Evolutionary conservation across 2,329 filamentous ascomycete species (phyloP).

Genomic region (Tricladium varicosporioides): DNA sequence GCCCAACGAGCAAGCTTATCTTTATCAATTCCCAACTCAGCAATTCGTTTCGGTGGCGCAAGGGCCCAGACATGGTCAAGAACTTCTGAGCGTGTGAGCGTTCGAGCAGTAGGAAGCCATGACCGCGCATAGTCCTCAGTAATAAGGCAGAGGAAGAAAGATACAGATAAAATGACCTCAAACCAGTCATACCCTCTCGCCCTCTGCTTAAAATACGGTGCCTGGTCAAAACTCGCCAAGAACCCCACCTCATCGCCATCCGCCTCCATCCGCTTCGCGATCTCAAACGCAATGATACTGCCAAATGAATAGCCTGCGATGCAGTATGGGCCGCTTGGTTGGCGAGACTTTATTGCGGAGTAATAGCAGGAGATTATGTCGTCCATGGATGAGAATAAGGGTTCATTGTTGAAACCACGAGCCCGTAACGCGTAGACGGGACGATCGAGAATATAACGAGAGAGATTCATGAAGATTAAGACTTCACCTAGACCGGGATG

Average conservation of each 20-base stretch:
- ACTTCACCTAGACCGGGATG: constrained; percentile 44
- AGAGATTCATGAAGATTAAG: constrained; percentile 41
- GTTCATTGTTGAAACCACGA: constrained; percentile 38
- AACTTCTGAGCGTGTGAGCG: constrained; percentile 18
- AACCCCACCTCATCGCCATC: constrained; percentile 41
- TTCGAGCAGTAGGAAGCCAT: constrained; percentile 37
- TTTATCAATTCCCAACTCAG: constrained; percentile 34
- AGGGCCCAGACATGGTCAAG: constrained; percentile 25
- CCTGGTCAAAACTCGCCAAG: constrained; percentile 45
- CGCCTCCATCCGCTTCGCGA: constrained; percentile 44
- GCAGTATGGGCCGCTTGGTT: constrained; percentile 50
- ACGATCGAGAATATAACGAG: constrained; percentile 40
- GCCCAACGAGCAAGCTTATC: constrained; percentile 36
- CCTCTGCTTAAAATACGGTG: constrained; percentile 44
- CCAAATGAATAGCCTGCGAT: constrained; percentile 51
- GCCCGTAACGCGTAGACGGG: constrained; percentile 46
- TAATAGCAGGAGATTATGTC: constrained; percentile 43
- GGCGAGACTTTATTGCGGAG: constrained; percentile 38
- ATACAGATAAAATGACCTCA: constrained; percentile 35
- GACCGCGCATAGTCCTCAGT: constrained; percentile 38
- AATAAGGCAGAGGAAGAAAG: constrained; percentile 38
- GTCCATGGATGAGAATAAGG: constrained; percentile 36
- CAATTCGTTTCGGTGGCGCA: constrained; percentile 24
- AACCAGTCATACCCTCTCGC: constrained; percentile 34
- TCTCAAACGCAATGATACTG: constrained; percentile 48